Conservation (phyloP, 192 early-diverging fungal genomes). For the Mycoemilia scoparia region DNA sequence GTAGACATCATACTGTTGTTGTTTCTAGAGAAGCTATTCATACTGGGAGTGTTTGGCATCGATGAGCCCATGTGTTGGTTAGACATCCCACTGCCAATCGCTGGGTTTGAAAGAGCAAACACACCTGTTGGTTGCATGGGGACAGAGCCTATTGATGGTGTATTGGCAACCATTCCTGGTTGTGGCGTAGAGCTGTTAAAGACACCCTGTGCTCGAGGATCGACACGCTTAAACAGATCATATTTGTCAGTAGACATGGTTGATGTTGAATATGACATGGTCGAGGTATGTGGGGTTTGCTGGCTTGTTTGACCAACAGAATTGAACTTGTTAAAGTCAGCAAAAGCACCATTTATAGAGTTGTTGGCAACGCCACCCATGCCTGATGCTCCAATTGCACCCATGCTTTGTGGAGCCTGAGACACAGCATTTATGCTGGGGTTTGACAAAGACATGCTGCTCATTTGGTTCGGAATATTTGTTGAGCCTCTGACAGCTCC, state of each 20-base stretch:
- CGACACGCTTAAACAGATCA: constrained; percentile 22
- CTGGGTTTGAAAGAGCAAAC: too few relatives aligned
- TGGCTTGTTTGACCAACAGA: constrained; percentile 3
- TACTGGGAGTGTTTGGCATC: too few relatives aligned
- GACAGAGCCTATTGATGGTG: too few relatives aligned
- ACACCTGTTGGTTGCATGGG: too few relatives aligned
- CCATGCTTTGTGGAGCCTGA: not conserved
- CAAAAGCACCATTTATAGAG: not conserved
- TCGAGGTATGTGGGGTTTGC: constrained; percentile 4
- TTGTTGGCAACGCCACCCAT: too few relatives aligned
- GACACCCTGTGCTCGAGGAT: constrained; percentile 18
- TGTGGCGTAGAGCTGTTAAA: constrained; percentile 6
- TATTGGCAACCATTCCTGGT: too few relatives aligned
- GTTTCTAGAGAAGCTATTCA: too few relatives aligned
- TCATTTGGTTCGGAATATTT: not conserved
- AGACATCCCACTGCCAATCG: too few relatives aligned
- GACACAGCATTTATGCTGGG: not conserved
- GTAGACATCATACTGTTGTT: too few relatives aligned
- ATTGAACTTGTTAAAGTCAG: not conserved
- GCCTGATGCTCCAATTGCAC: too few relatives aligned
- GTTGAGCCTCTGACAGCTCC: too few relatives aligned
- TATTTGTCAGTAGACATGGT: constrained; percentile 9
- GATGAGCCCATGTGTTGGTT: too few relatives aligned
- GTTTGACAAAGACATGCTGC: not conserved
- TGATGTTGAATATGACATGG: constrained; percentile 1